These are phyloP conservation scores for Solanum habrochaites DNA, from an alignment of 257 asterid species.

Conservation along the genomic window DNA sequence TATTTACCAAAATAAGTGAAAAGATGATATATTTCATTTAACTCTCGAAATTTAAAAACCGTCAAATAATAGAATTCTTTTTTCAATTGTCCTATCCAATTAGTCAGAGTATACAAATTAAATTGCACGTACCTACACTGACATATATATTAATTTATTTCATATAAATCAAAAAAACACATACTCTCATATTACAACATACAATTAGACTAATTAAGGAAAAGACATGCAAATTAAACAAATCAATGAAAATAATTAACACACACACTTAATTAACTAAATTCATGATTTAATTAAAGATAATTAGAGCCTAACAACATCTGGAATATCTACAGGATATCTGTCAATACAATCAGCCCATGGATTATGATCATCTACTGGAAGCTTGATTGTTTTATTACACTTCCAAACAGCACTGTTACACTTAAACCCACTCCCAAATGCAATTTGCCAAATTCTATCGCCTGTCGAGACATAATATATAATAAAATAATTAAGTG, in stretches of 20 bases:
- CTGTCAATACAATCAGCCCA: constrained; percentile 19
- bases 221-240: background rate
- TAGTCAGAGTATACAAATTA: background rate
- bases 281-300: background rate
- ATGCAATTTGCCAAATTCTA: constrained; percentile 47
- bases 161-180: background rate
- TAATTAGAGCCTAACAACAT: constrained; percentile 11
- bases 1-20: background rate
- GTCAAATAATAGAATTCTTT: background rate
- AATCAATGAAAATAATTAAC: background rate
- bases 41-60: background rate
- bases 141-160: background rate
- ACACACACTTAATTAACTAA: background rate
- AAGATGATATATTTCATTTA: background rate
- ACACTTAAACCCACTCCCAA: constrained; percentile 26
- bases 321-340: constrained; percentile 18
- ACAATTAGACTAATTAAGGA: background rate
- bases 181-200: background rate
- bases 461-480: constrained; percentile 14
- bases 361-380: constrained; percentile 7
- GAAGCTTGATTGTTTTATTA: constrained; percentile 3
- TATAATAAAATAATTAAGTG: background rate
- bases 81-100: background rate
- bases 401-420: constrained; percentile 28
- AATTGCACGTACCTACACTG: background rate